Evolutionary conservation across 495 filamentous ascomycete species (phyloP), one percentile per base, ranked within the genome.

Genomic region (Neurospora pannonica): DNA sequence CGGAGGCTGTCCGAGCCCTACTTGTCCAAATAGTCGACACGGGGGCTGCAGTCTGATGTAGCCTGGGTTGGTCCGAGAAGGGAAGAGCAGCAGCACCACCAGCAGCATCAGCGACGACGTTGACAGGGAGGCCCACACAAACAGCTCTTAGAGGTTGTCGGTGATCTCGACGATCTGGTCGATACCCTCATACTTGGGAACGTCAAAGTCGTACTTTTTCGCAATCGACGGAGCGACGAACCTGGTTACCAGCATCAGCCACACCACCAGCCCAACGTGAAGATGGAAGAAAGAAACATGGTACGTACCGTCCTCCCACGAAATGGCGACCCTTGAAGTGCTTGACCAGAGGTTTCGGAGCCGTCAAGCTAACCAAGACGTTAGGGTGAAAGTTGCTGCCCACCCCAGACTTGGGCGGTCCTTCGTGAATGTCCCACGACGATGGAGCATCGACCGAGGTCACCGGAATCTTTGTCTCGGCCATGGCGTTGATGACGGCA

Each of bases 391-490:
- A 98, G 28, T 86, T 91, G 75, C 90, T 89, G 7, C 93, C 96
- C 0, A 94, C 89, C 0, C 95, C 96, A 3, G 88, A 86, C 72
- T 86, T 83, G 28, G 95, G 94, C 24, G 95, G 95, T 0, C 96
- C 96, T 3, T 82, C 84, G 77, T 97, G 92, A 43, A 99, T 94
- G 84, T 95, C 91, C 96, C 96, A 99, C 10, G 92, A 94, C 43
- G 92, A 95, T 5, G 96, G 96, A 17, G 93, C 94, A 78, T 99
- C 96, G 11, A 99, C 94, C 4, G 93, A 91, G 8, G 95, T 89
- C 6, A 98, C 92, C 0, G 94, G 92, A 24, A 95, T 78, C 17
- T 83, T 83, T n/a, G 92, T 90, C 17, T 89, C 86, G 70, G 91
- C 88, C 71, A 99, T 87, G 19, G 92, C 90, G 40, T 87, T 85